Evolutionary conservation across 2,329 filamentous ascomycete genomes (phyloP), one percentile per base, ranked within the genome.

Genomic region (Dissoconium aciculare): DNA sequence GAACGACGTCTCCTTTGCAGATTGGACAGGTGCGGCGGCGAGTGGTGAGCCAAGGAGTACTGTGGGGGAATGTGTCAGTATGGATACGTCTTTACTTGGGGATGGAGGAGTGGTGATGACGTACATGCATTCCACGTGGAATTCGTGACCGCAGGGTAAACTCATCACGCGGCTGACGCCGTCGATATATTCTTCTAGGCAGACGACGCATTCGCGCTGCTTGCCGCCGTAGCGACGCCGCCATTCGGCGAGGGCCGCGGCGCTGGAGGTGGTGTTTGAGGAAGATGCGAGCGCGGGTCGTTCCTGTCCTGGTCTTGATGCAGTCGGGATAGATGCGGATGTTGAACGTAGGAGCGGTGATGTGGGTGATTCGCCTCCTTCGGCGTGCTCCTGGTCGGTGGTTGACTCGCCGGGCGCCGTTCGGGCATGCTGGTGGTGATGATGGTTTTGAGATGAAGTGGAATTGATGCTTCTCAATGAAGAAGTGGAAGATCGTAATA

Each of bases 51-150:
- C 89, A 98, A 2, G 89, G 89, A 4, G 89, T 95, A 51, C 84
- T 93, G 41, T 15, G 17, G 13, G 26, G 5, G 3, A 11, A 16
- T 26, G 30, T 17, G 30, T 35, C 15, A 32, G 31, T 16, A 16
- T 23, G 19, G n/a, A 23, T 23, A n/a, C n/a, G 19, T 23, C 19
- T n/a, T 8, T n/a, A n/a, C 19, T 8, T 8, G 19, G n/a, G 17
- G 6, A 32, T 17, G 14, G 17, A 9, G n/a, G 24, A 11, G 11
- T 19, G 15, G 24, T 8, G 9, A 26, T 8, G 28, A 78, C 84
- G 77, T 61, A 92, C 84, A 98, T 95, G 84, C 89, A 98, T 52
- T 92, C 84, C 15, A 68, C 87, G 55, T 98, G 89, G 56, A 95
- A 98, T 50, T 98, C 89, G 54, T 98, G 89, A 19, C 89, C 89